These are phyloP conservation scores for Saccharomycopsis malanga DNA, from an alignment of 805 yeast genomes.

Conservation along the genomic window DNA sequence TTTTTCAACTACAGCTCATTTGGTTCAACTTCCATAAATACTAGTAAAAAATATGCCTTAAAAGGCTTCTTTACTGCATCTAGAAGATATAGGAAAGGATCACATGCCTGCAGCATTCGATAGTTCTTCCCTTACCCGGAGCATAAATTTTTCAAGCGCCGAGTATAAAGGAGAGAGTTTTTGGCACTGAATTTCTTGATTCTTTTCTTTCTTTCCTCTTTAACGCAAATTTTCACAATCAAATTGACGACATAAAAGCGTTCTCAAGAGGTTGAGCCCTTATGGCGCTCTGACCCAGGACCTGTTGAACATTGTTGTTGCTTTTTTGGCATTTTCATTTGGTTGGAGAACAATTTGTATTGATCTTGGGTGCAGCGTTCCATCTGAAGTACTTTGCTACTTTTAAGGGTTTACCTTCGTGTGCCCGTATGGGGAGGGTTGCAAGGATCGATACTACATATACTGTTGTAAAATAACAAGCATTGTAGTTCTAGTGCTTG, in stretches of 20 bases:
- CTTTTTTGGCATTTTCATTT: constrained; percentile 21
- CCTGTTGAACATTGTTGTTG: constrained; percentile 46
- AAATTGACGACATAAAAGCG: constrained; percentile 39
- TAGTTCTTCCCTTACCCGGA: too few species aligned
- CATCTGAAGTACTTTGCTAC: constrained; percentile 35
- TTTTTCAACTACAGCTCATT: too few species aligned
- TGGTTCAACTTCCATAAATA: too few species aligned
- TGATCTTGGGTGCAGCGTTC: constrained; percentile 63
- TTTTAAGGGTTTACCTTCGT: constrained; percentile 56
- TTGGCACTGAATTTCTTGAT: constrained; percentile 1
- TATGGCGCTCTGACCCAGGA: constrained; percentile 54
- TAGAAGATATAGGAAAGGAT: too few species aligned
- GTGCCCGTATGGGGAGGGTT: constrained; percentile 56
- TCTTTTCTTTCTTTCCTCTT: constrained; percentile 18
- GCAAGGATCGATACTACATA: constrained; percentile 56
- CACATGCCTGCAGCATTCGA: too few species aligned
- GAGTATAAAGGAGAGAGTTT: neutral
- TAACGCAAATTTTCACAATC: constrained; percentile 50
- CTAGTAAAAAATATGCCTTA: too few species aligned
- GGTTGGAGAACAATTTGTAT: constrained; percentile 44
- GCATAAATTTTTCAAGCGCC: too few species aligned
- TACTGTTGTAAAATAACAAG: too few species aligned
- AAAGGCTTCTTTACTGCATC: too few species aligned
- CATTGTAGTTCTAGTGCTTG: too few species aligned
- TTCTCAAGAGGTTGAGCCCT: constrained; percentile 56